phyloP scores from a whole-genome alignment of 495 filamentous ascomycete genomes.

The Trypethelium eluteriae region DNA sequence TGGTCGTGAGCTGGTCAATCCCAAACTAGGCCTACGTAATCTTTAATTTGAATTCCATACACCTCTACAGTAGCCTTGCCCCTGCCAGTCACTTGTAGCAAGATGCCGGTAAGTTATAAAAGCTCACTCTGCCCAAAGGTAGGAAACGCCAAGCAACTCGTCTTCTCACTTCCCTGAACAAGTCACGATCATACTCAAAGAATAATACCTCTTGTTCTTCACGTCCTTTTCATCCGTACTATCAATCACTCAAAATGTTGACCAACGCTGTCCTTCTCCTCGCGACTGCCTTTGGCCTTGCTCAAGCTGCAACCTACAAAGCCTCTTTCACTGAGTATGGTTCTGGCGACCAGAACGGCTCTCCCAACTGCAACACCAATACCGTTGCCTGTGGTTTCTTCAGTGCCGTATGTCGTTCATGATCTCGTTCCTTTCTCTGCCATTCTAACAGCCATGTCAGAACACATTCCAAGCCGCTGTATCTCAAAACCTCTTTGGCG shows the following conservation, averaged over 20 bases:
- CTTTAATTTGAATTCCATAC: neutral
- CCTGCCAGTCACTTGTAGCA: neutral
- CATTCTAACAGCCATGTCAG: neutral
- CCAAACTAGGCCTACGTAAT: neutral
- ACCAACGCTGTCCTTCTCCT: constrained; percentile 17
- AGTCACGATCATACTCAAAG: neutral
- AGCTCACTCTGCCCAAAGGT: neutral
- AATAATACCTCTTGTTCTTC: neutral
- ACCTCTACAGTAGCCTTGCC: neutral
- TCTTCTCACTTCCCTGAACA: neutral
- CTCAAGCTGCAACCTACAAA: constrained; percentile 17
- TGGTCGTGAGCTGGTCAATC: neutral
- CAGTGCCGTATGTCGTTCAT: constrained; percentile 11
- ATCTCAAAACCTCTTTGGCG: constrained; percentile 37
- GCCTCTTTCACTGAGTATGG: constrained; percentile 28
- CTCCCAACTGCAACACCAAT: constrained; percentile 21
- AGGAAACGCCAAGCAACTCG: neutral
- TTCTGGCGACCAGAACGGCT: constrained; percentile 16
- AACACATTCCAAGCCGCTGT: constrained; percentile 26
- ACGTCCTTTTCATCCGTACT: neutral
- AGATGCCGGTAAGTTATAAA: neutral
- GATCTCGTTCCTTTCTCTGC: neutral
- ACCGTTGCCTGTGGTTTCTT: constrained; percentile 26
- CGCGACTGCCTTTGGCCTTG: constrained; percentile 11
- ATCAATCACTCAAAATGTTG: constrained; percentile 15